Evolutionary conservation across 2,329 filamentous ascomycete genomes (phyloP), one percentile per base, ranked within the genome.

Genomic region (Aspergillus neoniger): DNA sequence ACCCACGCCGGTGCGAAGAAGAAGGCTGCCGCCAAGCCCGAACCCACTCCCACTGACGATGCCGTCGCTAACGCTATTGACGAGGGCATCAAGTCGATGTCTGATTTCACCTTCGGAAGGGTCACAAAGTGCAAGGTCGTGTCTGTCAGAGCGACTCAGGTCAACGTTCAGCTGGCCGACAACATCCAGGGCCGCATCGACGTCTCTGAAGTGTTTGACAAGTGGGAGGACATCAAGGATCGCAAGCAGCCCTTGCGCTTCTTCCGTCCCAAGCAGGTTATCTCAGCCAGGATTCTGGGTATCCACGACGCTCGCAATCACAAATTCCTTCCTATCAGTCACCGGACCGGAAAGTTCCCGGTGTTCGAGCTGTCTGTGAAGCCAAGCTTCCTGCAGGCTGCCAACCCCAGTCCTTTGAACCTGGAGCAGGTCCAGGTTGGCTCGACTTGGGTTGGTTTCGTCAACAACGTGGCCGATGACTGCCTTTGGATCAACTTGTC

Each of bases 101-200:
- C 88, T 49, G 91, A 96, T 66, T 84, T 96, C 52, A 81, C 81
- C 1, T 81, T 92, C 30, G 94, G 94, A 56, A 89, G 84, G 65
- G 74, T 90, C 50, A 87, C 88, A 7, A 92, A 91, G 72, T 94
- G 91, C 41, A 89, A 85, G 67, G 86, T 99, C 48, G 85, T 86
- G n/a, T 91, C 91, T 0, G 81, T 97, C 71, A 96, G 96, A 76
- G 88, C 89, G 52, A 97, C 94, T 0, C 95, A 99, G 74, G 81
- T 98, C 58, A 98, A 98, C 67, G 92, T 99, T 5, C 86, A 91
- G 66, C 83, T 98, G 54, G 89, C 91, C 47, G 91, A 96, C 71
- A 92, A 92, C 65, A 83, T 96, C 8, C 91, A 96, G 73, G 95
- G 94, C n/a, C 91, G 95, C 17, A 88, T 99, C 61, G 94, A 97